phyloP scores from a whole-genome alignment of 805 yeast species.

The Candida sakaeoensis region DNA sequence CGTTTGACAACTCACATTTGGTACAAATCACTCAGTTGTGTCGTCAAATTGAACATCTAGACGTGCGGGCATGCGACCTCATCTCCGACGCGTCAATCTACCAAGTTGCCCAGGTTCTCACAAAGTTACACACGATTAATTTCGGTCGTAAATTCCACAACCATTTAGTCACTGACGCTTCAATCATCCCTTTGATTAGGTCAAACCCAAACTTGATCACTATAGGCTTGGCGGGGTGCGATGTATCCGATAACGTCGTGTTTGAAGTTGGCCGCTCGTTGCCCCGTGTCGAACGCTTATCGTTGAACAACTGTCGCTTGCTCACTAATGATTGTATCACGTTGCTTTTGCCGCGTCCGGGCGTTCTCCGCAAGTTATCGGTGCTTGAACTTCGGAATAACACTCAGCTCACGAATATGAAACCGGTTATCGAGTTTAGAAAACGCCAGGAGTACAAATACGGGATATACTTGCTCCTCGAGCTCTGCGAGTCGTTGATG shows the following conservation, averaged over 20 bases:
- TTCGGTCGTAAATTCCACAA: conserved; percentile 76
- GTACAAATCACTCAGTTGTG: conserved; percentile 49
- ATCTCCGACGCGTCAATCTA: conserved; percentile 75
- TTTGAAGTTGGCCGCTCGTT: conserved; percentile 70
- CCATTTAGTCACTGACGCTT: conserved; percentile 63
- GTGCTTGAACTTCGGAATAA: conserved; percentile 78
- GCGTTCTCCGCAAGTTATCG: conserved; percentile 47
- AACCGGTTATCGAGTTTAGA: conserved; percentile 67
- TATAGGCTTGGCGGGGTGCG: conserved; percentile 86
- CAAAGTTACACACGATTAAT: conserved; percentile 55
- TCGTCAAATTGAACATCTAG: conserved; percentile 60
- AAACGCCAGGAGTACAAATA: conserved; percentile 44
- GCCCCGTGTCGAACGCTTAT: conserved; percentile 58
- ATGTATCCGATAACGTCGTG: conserved; percentile 67
- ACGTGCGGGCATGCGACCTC: conserved; percentile 78
- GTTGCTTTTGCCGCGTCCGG: conserved; percentile 23
- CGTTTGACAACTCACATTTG: conserved; percentile 58
- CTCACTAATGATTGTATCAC: conserved; percentile 61
- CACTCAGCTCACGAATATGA: conserved; percentile 51
- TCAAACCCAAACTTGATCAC: conserved; percentile 57
- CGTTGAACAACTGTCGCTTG: conserved; percentile 67
- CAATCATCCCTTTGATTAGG: conserved; percentile 54
- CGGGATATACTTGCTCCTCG: conserved; percentile 56
- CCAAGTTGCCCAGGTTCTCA: conserved; percentile 61
- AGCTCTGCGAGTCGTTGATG: conserved; percentile 72